Percentiles rank a stretch among this genome's conserved stretches.
Conservation (phyloP, 2,329 filamentous ascomycete genomes). For the Xylariales sp. region DNA sequence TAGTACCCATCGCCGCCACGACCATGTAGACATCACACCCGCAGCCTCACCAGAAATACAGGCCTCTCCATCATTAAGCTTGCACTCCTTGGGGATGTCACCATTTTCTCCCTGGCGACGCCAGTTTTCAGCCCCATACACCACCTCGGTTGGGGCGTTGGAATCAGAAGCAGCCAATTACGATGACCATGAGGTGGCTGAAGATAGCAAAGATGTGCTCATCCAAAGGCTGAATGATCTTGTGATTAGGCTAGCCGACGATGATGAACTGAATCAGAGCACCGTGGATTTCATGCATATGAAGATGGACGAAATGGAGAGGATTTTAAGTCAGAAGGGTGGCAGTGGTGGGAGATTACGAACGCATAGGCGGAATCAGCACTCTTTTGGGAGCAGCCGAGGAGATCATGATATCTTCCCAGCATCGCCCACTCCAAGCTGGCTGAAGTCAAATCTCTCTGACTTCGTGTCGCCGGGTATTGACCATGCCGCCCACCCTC, state of each 20-base stretch:
- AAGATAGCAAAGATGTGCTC: conserved; percentile 39
- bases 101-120: conserved; percentile 21
- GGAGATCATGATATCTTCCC: not conserved
- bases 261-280: conserved; percentile 18
- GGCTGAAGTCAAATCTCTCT: conserved; percentile 1
- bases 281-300: conserved; percentile 31
- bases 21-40: conserved; percentile 14
- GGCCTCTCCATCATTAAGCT: conserved; percentile 20
- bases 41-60: conserved; percentile 15
- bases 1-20: conserved; percentile 7
- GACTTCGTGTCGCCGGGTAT: not conserved
- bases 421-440: not conserved
- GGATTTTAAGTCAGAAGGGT: conserved; percentile 11
- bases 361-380: not conserved
- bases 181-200: conserved; percentile 19
- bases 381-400: not conserved
- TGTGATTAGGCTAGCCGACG: conserved; percentile 15
- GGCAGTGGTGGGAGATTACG: conserved; percentile 7
- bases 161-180: conserved; percentile 10
- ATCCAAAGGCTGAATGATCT: conserved; percentile 33
- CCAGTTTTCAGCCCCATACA: conserved; percentile 15
- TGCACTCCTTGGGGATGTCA: conserved; percentile 20
- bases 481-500: conserved; percentile 5
- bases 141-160: conserved; percentile 15
- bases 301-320: conserved; percentile 40